These are phyloP conservation scores for Beauveria asiatica DNA, from an alignment of 2,329 filamentous ascomycete genomes.

Conservation along the genomic window DNA sequence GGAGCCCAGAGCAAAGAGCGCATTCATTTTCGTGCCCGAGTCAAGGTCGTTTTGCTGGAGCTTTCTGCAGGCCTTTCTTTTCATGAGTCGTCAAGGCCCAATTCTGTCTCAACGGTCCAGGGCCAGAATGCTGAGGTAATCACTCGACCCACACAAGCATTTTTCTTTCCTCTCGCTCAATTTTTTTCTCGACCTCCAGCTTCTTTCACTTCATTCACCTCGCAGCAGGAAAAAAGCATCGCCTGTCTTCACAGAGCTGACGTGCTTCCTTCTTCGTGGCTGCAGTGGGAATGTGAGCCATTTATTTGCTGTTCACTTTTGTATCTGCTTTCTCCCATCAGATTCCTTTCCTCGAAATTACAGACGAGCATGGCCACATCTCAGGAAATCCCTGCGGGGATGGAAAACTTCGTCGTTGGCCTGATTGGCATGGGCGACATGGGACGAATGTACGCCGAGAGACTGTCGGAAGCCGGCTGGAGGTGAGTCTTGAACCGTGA, in stretches of 20 bases:
- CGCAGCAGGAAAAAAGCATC: not conserved
- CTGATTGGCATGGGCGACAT: slow-evolving; percentile 99
- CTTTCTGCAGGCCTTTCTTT: not conserved
- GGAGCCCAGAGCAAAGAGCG: slow-evolving; percentile 62
- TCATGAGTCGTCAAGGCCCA: not conserved
- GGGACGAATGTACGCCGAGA: slow-evolving; percentile 95
- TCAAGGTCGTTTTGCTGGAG: not conserved
- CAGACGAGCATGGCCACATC: slow-evolving; percentile 22
- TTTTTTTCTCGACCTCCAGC: slow-evolving; percentile 12
- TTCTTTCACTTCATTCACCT: slow-evolving; percentile 10
- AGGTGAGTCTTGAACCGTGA: slow-evolving; percentile 52
- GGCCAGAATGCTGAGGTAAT: slow-evolving; percentile 7
- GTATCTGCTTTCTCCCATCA: not conserved
- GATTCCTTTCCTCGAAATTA: slow-evolving; percentile 14
- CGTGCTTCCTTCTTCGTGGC: not conserved
- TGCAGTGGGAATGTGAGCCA: slow-evolving; percentile 18
- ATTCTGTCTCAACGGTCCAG: not conserved
- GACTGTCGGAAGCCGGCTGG: slow-evolving; percentile 87
- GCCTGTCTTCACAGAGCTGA: not conserved
- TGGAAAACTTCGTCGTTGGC: slow-evolving; percentile 71
- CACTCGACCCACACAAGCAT: slow-evolving; percentile 1
- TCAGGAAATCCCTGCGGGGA: slow-evolving; percentile 29
- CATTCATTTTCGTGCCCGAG: slow-evolving; percentile 31
- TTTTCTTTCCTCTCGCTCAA: slow-evolving; percentile 8
- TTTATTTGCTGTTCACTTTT: slow-evolving; percentile 16